These are phyloP conservation scores for Prunella vulgaris DNA, from an alignment of 257 asterid genomes.

Conservation along the genomic window DNA sequence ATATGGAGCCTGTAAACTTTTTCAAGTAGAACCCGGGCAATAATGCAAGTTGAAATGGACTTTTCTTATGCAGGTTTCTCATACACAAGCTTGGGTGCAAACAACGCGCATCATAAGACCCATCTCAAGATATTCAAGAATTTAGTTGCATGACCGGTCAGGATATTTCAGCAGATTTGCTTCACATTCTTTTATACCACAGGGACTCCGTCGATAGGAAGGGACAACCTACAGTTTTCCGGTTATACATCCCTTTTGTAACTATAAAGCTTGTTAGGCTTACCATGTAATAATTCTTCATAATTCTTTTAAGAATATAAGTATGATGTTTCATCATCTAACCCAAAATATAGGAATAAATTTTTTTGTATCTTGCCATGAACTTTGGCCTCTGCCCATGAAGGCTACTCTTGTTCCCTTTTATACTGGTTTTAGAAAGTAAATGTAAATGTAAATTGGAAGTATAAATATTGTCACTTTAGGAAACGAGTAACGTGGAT, in stretches of 20 bases:
- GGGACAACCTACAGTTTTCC: not conserved
- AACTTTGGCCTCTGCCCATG: not conserved
- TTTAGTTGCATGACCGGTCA: not conserved
- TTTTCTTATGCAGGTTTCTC: slow-evolving; percentile 21
- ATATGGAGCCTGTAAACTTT: not conserved
- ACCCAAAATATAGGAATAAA: not conserved
- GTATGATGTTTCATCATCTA: not conserved
- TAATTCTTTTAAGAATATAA: not conserved
- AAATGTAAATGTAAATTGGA: too few relatives aligned
- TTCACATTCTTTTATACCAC: not conserved
- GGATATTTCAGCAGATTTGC: not conserved
- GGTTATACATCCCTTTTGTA: slow-evolving; percentile 3
- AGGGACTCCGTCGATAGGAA: not conserved
- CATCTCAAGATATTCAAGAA: slow-evolving; percentile 13
- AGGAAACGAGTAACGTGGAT: too few relatives aligned
- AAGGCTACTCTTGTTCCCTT: too few relatives aligned
- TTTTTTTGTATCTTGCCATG: not conserved
- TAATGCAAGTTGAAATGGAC: not conserved
- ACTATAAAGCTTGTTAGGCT: slow-evolving; percentile 15
- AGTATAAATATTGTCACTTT: too few relatives aligned
- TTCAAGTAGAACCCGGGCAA: not conserved
- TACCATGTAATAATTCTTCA: slow-evolving; percentile 4
- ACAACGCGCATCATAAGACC: slow-evolving; percentile 18
- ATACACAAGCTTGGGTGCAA: slow-evolving; percentile 3
- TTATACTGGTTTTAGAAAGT: too few relatives aligned